Conservation (phyloP, 306 rosid genomes). For the Casuarina equisetifolia region DNA sequence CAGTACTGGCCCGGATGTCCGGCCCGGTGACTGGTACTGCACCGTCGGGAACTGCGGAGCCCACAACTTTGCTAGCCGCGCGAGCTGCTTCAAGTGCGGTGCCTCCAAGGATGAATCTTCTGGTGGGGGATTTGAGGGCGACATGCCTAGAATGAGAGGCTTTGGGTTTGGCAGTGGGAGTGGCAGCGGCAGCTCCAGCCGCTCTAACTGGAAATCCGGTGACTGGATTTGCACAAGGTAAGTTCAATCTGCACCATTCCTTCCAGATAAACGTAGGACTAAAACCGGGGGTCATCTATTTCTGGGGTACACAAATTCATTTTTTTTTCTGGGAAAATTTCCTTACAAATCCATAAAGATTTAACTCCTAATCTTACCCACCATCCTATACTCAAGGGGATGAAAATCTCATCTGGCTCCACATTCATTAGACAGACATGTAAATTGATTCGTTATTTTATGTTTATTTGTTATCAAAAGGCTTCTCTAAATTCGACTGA, state of each 20-base stretch:
- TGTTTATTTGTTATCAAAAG: neutral
- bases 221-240: conserved; percentile 92
- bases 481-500: neutral
- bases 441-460: neutral
- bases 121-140: conserved; percentile 39
- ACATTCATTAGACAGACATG: too few species aligned
- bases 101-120: conserved; percentile 67
- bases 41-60: conserved; percentile 73
- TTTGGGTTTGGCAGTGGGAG: conserved; percentile 34
- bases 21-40: conserved; percentile 96
- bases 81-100: conserved; percentile 90
- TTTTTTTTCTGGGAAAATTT: too few species aligned
- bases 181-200: conserved; percentile 45
- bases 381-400: too few species aligned
- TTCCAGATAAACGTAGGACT: too few species aligned
- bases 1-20: conserved; percentile 82
- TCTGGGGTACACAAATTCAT: too few species aligned
- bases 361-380: too few species aligned
- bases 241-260: neutral
- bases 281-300: too few species aligned
- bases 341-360: too few species aligned
- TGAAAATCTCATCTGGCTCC: too few species aligned
- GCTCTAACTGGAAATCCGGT: conserved; percentile 88
- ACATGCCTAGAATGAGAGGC: conserved; percentile 50
- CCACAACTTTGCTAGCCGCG: conserved; percentile 91